A percentile compares a stretch with the other conserved stretches of the same genome.
phyloP scores from a whole-genome alignment of 306 rosid genomes.

The Inga laurina region DNA sequence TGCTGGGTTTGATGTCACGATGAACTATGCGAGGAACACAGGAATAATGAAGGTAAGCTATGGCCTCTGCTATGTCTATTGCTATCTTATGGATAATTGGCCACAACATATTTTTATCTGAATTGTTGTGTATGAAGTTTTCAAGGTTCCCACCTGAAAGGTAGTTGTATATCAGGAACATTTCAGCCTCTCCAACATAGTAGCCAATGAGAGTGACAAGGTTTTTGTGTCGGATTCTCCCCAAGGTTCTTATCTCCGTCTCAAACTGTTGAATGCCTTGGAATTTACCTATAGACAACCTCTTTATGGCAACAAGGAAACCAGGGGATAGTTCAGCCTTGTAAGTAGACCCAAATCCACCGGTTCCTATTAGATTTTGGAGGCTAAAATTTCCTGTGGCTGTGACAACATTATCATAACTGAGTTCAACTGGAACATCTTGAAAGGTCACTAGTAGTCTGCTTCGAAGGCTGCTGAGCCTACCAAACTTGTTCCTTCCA shows the following conservation, averaged over 20 bases:
- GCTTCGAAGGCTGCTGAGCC: slow-evolving; percentile 44
- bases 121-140: slow-evolving; percentile 57
- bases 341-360: slow-evolving; percentile 79
- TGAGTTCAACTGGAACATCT: slow-evolving; percentile 54
- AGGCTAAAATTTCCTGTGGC: slow-evolving; percentile 69
- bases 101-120: slow-evolving; percentile 51
- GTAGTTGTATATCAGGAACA: slow-evolving; percentile 73
- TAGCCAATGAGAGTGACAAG: slow-evolving; percentile 78
- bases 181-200: slow-evolving; percentile 63
- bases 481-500: slow-evolving; percentile 44
- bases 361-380: slow-evolving; percentile 60
- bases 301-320: slow-evolving; percentile 64
- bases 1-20: slow-evolving; percentile 82
- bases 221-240: slow-evolving; percentile 66
- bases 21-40: slow-evolving; percentile 76
- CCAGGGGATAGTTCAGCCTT: slow-evolving; percentile 68
- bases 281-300: slow-evolving; percentile 61
- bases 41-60: slow-evolving; percentile 67
- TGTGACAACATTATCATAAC: slow-evolving; percentile 50
- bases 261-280: slow-evolving; percentile 77
- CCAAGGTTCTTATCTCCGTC: slow-evolving; percentile 73
- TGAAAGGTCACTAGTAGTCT: slow-evolving; percentile 53
- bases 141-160: slow-evolving; percentile 79
- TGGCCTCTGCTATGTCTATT: slow-evolving; percentile 61
- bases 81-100: slow-evolving; percentile 62